phyloP scores from a whole-genome alignment of 2,329 filamentous ascomycete species.

The Colletotrichum phormii region DNA sequence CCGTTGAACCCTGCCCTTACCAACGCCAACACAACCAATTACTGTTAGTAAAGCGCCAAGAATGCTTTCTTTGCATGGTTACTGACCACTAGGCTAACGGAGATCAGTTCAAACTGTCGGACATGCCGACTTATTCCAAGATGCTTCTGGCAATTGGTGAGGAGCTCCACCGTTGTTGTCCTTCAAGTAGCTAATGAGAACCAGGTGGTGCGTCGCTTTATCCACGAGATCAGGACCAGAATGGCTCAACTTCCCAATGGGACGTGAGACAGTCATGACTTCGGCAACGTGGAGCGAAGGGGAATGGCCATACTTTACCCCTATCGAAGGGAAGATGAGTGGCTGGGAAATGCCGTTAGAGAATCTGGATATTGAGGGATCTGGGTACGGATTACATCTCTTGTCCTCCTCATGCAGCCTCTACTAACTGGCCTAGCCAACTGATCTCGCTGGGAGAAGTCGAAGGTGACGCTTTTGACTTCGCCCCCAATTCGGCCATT shows the following conservation, averaged over 20 bases:
- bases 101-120: slow-evolving; percentile 60
- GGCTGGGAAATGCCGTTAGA: slow-evolving; percentile 50
- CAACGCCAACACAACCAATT: slow-evolving; percentile 55
- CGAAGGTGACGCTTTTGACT: slow-evolving; percentile 58
- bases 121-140: slow-evolving; percentile 68
- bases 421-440: neutral
- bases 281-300: slow-evolving; percentile 49
- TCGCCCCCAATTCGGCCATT: slow-evolving; percentile 54
- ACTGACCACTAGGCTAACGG: too few relatives aligned
- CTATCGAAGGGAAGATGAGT: slow-evolving; percentile 45
- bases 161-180: neutral
- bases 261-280: slow-evolving; percentile 54
- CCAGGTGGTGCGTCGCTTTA: slow-evolving; percentile 51
- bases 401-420: neutral
- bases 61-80: neutral
- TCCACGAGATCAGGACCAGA: slow-evolving; percentile 53
- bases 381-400: slow-evolving; percentile 46
- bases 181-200: neutral
- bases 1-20: slow-evolving; percentile 59
- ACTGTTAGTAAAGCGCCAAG: slow-evolving; percentile 41
- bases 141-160: slow-evolving; percentile 51
- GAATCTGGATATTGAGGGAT: slow-evolving; percentile 43
- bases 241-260: slow-evolving; percentile 55
- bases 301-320: slow-evolving; percentile 46
- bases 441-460: slow-evolving; percentile 45